Conservation (phyloP, 192 early-diverging fungal genomes). For the Lobosporangium transversale region DNA sequence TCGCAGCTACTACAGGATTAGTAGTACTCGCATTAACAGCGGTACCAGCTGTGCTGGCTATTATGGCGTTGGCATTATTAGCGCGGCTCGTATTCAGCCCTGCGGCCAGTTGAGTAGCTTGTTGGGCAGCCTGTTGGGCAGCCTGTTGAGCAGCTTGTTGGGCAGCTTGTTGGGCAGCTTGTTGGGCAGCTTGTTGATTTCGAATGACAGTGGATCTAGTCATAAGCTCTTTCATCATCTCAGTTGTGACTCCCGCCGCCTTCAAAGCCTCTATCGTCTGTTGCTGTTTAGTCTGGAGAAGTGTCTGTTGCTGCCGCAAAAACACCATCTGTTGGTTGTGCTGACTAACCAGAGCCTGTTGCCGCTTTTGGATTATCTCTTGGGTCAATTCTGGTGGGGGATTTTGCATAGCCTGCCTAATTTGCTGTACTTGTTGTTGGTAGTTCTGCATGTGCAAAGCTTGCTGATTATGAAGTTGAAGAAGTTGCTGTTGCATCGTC, state of each 20-base stretch:
- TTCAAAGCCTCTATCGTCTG: constrained; percentile 31
- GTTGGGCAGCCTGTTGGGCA: constrained; percentile 16
- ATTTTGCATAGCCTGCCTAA: constrained; percentile 15
- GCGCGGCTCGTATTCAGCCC: constrained; percentile 8
- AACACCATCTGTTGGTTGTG: constrained; percentile 30
- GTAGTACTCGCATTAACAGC: background rate
- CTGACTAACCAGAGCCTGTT: constrained; percentile 6
- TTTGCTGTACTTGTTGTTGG: constrained; percentile 21
- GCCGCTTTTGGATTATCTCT: constrained; percentile 15
- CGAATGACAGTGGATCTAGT: constrained; percentile 10
- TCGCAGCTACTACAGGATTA: background rate
- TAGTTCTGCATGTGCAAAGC: constrained; percentile 11
- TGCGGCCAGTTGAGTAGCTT: constrained; percentile 9
- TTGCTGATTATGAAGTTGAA: constrained; percentile 8
- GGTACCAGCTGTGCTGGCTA: background rate
- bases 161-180: constrained; percentile 15
- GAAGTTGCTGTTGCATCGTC: constrained; percentile 39
- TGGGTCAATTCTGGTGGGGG: constrained; percentile 7
- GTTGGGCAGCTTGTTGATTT: constrained; percentile 21
- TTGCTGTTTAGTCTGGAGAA: constrained; percentile 27
- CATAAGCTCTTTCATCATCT: constrained; percentile 50
- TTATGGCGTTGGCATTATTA: constrained; percentile 6
- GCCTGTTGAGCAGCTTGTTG: constrained; percentile 21
- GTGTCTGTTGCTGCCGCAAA: constrained; percentile 18
- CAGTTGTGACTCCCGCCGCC: constrained; percentile 26